Base-by-base conservation (phyloP, 805 yeast genomes). In the Cyberlindnera euphorbiae region DNA sequence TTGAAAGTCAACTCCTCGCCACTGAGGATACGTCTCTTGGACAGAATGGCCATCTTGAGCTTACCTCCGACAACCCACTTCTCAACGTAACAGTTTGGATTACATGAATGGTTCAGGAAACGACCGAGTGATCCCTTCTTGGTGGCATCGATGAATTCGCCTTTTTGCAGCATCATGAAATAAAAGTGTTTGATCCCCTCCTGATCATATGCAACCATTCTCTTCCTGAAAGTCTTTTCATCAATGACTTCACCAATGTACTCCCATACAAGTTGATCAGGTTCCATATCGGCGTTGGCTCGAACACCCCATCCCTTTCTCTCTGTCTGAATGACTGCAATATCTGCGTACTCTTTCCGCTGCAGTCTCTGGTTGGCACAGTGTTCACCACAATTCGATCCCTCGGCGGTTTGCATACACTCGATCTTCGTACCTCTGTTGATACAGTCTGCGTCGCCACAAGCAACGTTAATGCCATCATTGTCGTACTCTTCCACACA, bases 31-130 rank as follows among this genome's bases (percentile, higher is more conserved):
- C 68, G 60, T 45, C 95, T 67, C 48, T 83, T 83, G 33, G 97
- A 85, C 57, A 90, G 93, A 17, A 90, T 83, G 19, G 97, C 98
- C 97, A 93, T 93, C 46, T 87, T 72, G 39, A 87, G 68, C 56
- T 86, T 82, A 41, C 83, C 85, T 19, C 88, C 88, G 11, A 90
- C 97, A 13, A 89, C 93, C 98, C 98, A 90, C 64, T 90, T 90
- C 59, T 90, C 96, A 28, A 90, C 96, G 51, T 75, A 86, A 16
- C 95, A 90, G 59, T 93, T 93, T 10, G 98, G 98, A 52, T 76
- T 79, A 60, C 98, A 90, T 15, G 96, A 86, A 62, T 90, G 98
- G 60, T 90, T 90, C 56, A 93, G 83, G 63, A 89, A 93, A 39
- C 98, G 70, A 2, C 95, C 96, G 38, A 90, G 61, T 14, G 87